Base-by-base conservation (phyloP, 1,139 yeast species). In the Pichia norvegensis region DNA sequence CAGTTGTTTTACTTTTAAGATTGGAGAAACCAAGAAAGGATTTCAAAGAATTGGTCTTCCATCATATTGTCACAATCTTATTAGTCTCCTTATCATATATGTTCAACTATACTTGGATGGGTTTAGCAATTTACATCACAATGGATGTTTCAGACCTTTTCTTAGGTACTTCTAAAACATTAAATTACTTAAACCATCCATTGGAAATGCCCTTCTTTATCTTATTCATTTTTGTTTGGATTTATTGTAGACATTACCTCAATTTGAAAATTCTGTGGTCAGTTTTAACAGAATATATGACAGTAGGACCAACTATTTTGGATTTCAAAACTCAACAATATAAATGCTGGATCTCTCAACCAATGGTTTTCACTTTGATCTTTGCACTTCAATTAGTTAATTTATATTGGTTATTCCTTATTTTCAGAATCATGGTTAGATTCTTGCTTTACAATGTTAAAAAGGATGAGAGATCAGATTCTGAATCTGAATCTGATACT, bases 41-140 rank as follows among this genome's bases (percentile, higher is more conserved):
- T 65, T 90, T 82, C 66, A 72, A 79, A 57, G 98, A 92, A 66
- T 75, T 92, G 52, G 88, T 90, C 21, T 80, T 88, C 66, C 99
- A 92, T 64, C 99, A 92, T 64, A 76, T 92, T 52, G 81, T 92
- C 50, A 94, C 99, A 33, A 81, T 92, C 62, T 79, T 92, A 4
- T 76, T 94, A 55, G 88, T 92, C 57, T 84, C 86, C 78, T 73
- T 79, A 48, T 85, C 95, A n/a, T 92, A 92, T 66, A 77, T 92
- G 54, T 92, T 92, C 74, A 97, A 92, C 65, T 92, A 88, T 71
- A 87, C 96, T 16, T 86, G 95, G 81, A 88, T 92, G 75, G 99
- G 99, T 6, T 66, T 92, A 38, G 86, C 85, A 22, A 78, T 94
- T 45, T 92, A 87, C 65, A 78, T 92, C 55, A 87, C 97, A 23